phyloP scores from a whole-genome alignment of 441 rosid genomes.

The Hypseocharis bilobata region DNA sequence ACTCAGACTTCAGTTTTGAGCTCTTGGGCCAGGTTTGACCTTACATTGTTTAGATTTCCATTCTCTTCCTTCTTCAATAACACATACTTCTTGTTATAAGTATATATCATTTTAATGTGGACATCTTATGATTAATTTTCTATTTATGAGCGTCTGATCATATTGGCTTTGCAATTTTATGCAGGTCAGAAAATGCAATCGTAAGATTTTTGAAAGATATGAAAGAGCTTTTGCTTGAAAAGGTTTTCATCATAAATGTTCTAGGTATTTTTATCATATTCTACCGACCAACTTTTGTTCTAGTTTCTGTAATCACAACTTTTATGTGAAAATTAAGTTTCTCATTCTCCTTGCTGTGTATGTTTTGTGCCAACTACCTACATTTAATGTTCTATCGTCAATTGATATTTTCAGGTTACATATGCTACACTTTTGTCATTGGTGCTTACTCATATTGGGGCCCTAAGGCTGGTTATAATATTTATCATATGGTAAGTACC shows the following conservation, averaged over 20 bases:
- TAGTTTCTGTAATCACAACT: neutral
- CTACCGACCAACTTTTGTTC: neutral
- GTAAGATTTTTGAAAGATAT: slow-evolving; percentile 54
- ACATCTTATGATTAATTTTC: neutral
- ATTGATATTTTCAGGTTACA: slow-evolving; percentile 47
- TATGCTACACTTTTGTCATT: slow-evolving; percentile 74
- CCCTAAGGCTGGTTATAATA: slow-evolving; percentile 82
- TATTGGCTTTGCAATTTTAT: slow-evolving; percentile 1
- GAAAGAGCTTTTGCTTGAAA: slow-evolving; percentile 54
- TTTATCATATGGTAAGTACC: slow-evolving; percentile 57
- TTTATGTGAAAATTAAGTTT: neutral
- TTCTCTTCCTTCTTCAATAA: too few species aligned
- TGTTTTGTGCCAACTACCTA: neutral
- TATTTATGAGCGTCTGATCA: slow-evolving; percentile 5
- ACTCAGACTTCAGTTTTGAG: neutral
- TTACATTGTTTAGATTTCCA: neutral
- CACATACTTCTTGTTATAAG: neutral
- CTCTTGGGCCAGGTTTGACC: neutral
- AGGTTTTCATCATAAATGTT: slow-evolving; percentile 67
- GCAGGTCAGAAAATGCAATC: slow-evolving; percentile 36
- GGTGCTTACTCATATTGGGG: slow-evolving; percentile 98
- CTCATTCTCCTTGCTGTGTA: neutral
- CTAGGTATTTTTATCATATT: slow-evolving; percentile 43
- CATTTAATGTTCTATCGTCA: neutral
- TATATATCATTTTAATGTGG: neutral